These are phyloP conservation scores for Macaranga tanarius DNA, from an alignment of 441 rosid genomes.

Conservation along the genomic window DNA sequence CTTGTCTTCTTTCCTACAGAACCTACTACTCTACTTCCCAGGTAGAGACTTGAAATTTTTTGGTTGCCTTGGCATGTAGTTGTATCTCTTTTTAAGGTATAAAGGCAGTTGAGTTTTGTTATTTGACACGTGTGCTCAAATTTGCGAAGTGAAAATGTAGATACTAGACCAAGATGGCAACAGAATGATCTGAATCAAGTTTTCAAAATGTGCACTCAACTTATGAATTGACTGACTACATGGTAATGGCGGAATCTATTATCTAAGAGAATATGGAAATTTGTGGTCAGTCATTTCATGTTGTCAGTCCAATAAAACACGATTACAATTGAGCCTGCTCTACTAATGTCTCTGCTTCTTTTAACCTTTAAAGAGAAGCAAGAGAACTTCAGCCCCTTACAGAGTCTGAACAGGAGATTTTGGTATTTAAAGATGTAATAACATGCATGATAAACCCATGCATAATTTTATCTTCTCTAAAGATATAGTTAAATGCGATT, in stretches of 20 bases:
- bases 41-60: constrained; percentile 46
- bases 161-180: neutral
- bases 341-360: neutral
- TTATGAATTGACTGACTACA: neutral
- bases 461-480: neutral
- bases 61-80: constrained; percentile 19
- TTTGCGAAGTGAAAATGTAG: neutral
- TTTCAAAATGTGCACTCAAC: neutral
- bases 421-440: neutral
- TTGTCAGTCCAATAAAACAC: neutral
- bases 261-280: neutral
- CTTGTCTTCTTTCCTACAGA: constrained; percentile 48
- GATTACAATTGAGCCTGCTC: too few relatives aligned
- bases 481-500: neutral
- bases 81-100: constrained; percentile 10
- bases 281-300: neutral
- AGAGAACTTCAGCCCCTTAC: neutral
- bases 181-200: neutral
- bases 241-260: neutral
- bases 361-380: neutral
- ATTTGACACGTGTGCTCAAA: neutral
- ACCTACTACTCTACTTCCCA: constrained; percentile 76
- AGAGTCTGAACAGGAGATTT: neutral
- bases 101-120: neutral
- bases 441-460: neutral